These are phyloP conservation scores for Pichia manshurica DNA, from an alignment of 805 yeast genomes.

Conservation along the genomic window DNA sequence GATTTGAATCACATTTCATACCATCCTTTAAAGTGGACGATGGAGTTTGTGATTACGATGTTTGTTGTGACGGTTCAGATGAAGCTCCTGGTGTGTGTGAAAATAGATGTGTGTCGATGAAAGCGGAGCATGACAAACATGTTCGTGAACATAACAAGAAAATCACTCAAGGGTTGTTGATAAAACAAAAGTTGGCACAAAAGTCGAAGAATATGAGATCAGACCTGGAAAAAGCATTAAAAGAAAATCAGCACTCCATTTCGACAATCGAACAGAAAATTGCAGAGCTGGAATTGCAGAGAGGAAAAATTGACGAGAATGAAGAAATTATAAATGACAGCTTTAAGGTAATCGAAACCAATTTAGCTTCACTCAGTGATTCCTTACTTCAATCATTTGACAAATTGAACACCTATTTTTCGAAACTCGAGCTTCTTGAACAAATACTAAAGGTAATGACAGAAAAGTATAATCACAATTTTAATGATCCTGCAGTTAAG, in stretches of 20 bases:
- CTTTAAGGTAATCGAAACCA: slow-evolving; percentile 8
- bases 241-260: slow-evolving; percentile 5
- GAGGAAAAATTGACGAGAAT: background rate
- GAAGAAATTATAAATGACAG: background rate
- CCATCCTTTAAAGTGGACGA: slow-evolving; percentile 72
- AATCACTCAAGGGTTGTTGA: slow-evolving; percentile 32
- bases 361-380: slow-evolving; percentile 15
- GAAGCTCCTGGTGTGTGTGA: slow-evolving; percentile 57
- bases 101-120: slow-evolving; percentile 48
- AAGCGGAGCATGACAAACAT: slow-evolving; percentile 30
- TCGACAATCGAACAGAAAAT: slow-evolving; percentile 28
- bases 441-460: slow-evolving; percentile 43
- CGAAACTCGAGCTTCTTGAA: slow-evolving; percentile 32
- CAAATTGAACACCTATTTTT: background rate
- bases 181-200: slow-evolving; percentile 28
- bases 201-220: slow-evolving; percentile 24
- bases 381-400: slow-evolving; percentile 3
- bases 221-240: slow-evolving; percentile 17
- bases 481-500: slow-evolving; percentile 85
- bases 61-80: slow-evolving; percentile 94
- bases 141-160: slow-evolving; percentile 16
- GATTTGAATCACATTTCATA: slow-evolving; percentile 56
- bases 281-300: slow-evolving; percentile 8
- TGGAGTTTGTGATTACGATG: slow-evolving; percentile 84
- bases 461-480: slow-evolving; percentile 67